Conservation (phyloP, 2,329 filamentous ascomycete species). For the Didymella glomerata region DNA sequence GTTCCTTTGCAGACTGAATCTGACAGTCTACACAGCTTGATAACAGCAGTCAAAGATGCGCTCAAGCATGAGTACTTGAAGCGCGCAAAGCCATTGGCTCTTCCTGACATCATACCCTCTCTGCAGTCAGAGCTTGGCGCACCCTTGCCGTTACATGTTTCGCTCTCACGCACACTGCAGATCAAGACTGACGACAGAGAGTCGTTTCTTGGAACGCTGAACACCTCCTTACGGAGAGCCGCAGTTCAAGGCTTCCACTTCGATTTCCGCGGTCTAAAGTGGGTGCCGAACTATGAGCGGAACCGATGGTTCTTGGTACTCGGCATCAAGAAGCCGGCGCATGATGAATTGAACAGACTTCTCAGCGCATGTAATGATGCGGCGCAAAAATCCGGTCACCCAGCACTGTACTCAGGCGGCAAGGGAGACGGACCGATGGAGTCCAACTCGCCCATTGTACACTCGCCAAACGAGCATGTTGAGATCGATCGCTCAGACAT, state of each 20-base stretch:
- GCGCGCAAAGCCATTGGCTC: slow-evolving; percentile 33
- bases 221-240: slow-evolving; percentile 52
- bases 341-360: slow-evolving; percentile 59
- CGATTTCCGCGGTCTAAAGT: slow-evolving; percentile 61
- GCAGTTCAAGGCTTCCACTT: slow-evolving; percentile 62
- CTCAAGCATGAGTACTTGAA: slow-evolving; percentile 31
- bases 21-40: slow-evolving; percentile 39
- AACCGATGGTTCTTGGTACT: slow-evolving; percentile 87
- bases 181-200: slow-evolving; percentile 77
- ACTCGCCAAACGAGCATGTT: slow-evolving; percentile 13
- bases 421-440: slow-evolving; percentile 44
- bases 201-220: slow-evolving; percentile 68
- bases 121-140: slow-evolving; percentile 80
- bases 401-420: slow-evolving; percentile 69
- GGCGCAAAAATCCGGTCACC: slow-evolving; percentile 69
- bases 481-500: slow-evolving; percentile 59
- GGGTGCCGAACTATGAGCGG: slow-evolving; percentile 72
- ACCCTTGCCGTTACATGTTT: slow-evolving; percentile 86
- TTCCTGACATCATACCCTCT: slow-evolving; percentile 67
- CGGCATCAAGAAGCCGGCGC: slow-evolving; percentile 57
- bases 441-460: slow-evolving; percentile 20
- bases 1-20: slow-evolving; percentile 49
- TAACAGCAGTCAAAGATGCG: slow-evolving; percentile 36
- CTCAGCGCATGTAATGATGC: slow-evolving; percentile 72
- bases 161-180: slow-evolving; percentile 81